A percentile compares a stretch with the other conserved stretches of the same genome.
Evolutionary conservation across 169 alveolate species (phyloP).

Genomic region (Cryptosporidium ryanae): DNA sequence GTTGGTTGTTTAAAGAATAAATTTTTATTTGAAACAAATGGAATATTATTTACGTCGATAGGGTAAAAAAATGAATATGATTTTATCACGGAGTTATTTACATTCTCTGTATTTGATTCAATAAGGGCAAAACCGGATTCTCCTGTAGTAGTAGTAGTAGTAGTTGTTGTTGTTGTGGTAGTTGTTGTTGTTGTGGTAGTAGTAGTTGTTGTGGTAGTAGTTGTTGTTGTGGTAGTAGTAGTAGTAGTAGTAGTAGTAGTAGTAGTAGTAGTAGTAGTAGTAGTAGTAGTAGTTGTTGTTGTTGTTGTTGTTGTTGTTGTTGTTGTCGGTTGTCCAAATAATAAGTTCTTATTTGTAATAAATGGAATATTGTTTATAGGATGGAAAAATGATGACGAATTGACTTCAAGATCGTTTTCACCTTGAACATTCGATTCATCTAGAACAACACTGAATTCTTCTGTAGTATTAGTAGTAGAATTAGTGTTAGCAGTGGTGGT

Average conservation of each 20-base stretch:
- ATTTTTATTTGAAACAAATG: background rate
- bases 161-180: conserved; percentile 2
- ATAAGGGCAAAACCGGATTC: background rate
- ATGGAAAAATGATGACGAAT: conserved; percentile 25
- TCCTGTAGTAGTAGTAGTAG: conserved; percentile 9
- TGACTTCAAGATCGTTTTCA: background rate
- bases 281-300: conserved; percentile 5
- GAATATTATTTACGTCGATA: background rate
- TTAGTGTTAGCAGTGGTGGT: background rate
- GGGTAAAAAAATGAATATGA: background rate
- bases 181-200: conserved; percentile 2
- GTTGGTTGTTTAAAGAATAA: background rate
- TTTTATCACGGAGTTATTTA: background rate
- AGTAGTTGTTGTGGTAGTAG: conserved; percentile 12
- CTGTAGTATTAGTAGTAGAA: conserved; percentile 1
- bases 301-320: conserved; percentile 34
- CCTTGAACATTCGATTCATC: background rate
- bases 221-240: conserved; percentile 12
- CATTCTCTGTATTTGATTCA: background rate
- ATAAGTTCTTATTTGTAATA: conserved; percentile 18
- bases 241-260: background rate
- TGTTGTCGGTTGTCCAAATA: conserved; percentile 1
- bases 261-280: background rate
- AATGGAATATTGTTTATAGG: conserved; percentile 30
- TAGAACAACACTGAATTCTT: background rate